Percentiles rank a stretch among this genome's conserved stretches.
Evolutionary conservation across 345 rosid genomes (phyloP).

Genomic region (Sapria himalayana): DNA sequence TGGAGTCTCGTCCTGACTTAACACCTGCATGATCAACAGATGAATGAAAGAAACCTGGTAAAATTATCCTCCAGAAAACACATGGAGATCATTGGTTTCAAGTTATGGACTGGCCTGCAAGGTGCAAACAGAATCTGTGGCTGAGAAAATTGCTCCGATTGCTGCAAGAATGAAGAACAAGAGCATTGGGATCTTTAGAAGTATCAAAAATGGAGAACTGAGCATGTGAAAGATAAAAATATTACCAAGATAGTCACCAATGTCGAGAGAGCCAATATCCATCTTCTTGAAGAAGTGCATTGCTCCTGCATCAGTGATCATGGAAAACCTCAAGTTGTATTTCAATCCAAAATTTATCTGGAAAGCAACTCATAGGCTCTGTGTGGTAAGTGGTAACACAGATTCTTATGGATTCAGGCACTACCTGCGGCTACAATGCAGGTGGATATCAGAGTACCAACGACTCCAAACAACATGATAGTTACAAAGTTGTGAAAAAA

Average conservation of each 20-base stretch:
- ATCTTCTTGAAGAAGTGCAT: conserved; percentile 45
- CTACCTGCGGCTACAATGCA: conserved; percentile 60
- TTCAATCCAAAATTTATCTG: background rate
- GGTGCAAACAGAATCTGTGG: conserved; percentile 97
- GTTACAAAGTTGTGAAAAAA: conserved; percentile 96
- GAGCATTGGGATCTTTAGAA: background rate
- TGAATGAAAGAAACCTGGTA: background rate
- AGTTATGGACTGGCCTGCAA: conserved; percentile 37
- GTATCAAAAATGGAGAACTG: background rate
- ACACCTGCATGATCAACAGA: conserved; percentile 30
- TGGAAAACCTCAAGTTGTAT: background rate
- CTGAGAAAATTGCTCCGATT: conserved; percentile 93
- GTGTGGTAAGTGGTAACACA: background rate
- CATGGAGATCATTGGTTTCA: conserved; percentile 1
- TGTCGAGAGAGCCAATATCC: conserved; percentile 37
- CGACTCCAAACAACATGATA: conserved; percentile 74
- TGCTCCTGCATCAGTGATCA: conserved; percentile 27
- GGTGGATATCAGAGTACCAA: conserved; percentile 88
- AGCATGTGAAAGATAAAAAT: background rate
- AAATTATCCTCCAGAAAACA: conserved; percentile 2
- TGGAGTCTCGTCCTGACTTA: conserved; percentile 88
- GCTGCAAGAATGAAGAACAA: conserved; percentile 23
- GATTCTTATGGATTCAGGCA: background rate
- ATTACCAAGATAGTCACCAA: conserved; percentile 75
- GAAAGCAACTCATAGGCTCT: background rate